Conservation (phyloP, 1,284 basidiomycete genomes). For the Tremellales sp. region DNA sequence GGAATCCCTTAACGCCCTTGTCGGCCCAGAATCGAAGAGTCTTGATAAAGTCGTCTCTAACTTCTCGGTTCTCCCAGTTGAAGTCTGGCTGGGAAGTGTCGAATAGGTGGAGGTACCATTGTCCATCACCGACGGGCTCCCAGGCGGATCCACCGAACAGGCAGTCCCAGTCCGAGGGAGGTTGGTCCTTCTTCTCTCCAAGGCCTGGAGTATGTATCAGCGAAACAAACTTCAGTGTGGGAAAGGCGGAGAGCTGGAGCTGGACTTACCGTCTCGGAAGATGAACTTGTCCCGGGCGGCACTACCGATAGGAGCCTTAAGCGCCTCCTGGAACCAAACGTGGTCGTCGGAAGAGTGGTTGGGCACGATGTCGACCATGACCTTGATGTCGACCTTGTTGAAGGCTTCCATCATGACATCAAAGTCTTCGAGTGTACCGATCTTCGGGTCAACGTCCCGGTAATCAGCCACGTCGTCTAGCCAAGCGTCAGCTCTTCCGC, state of each 20-base stretch:
- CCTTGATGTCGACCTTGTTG: conserved; percentile 64
- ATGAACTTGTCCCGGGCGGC: conserved; percentile 71
- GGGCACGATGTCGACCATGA: conserved; percentile 76
- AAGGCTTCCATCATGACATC: conserved; percentile 60
- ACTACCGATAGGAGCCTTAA: conserved; percentile 55
- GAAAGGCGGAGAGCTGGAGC: conserved; percentile 59
- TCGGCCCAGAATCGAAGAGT: conserved; percentile 71
- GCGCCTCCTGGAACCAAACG: conserved; percentile 66
- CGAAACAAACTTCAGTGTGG: conserved; percentile 51
- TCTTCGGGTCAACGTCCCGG: conserved; percentile 64
- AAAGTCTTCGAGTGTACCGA: conserved; percentile 70
- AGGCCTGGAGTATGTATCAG: conserved; percentile 46
- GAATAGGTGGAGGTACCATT: conserved; percentile 71
- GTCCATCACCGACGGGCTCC: conserved; percentile 64
- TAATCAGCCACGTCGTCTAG: conserved; percentile 67
- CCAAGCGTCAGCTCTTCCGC: neutral
- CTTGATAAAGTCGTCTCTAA: conserved; percentile 61
- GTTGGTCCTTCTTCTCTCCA: conserved; percentile 52
- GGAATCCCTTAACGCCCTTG: conserved; percentile 69
- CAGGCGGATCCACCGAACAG: conserved; percentile 69
- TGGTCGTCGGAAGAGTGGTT: conserved; percentile 77
- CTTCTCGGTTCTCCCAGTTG: conserved; percentile 69
- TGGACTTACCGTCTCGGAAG: conserved; percentile 62
- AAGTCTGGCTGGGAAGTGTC: conserved; percentile 68
- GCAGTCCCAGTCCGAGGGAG: conserved; percentile 70